Evolutionary conservation across 2,329 filamentous ascomycete genomes (phyloP).

Genomic region (Sarocladiaceae sp.): DNA sequence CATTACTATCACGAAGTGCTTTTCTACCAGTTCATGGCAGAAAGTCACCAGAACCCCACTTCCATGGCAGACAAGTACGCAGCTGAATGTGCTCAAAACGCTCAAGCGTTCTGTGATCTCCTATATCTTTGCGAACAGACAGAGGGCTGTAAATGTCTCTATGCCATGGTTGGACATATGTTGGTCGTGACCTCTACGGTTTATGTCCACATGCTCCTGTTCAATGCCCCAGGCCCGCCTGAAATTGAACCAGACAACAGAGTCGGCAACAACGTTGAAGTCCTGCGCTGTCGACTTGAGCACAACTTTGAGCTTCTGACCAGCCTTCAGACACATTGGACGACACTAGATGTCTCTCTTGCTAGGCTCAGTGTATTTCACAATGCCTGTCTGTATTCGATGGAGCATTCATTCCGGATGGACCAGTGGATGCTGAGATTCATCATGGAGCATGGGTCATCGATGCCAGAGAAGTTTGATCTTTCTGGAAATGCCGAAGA

Average conservation of each 20-base stretch:
- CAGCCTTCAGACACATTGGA: neutral
- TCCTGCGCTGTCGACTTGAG: neutral
- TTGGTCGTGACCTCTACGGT: conserved; percentile 9
- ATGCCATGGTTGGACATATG: conserved; percentile 11
- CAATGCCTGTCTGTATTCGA: conserved; percentile 6
- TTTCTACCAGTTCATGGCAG: conserved; percentile 10
- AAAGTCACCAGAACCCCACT: conserved; percentile 4
- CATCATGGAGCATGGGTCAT: conserved; percentile 4
- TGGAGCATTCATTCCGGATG: conserved; percentile 10
- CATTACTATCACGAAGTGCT: conserved; percentile 11
- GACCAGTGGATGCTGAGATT: conserved; percentile 11
- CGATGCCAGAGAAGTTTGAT: conserved; percentile 9
- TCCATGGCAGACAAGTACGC: neutral
- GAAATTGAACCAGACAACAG: neutral
- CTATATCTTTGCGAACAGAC: conserved; percentile 2
- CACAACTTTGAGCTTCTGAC: conserved; percentile 10
- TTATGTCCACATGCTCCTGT: conserved; percentile 9
- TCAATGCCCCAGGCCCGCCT: neutral
- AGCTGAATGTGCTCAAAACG: neutral
- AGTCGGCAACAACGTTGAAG: neutral
- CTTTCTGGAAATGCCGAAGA: neutral
- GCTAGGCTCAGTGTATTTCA: conserved; percentile 1
- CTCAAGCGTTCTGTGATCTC: conserved; percentile 3
- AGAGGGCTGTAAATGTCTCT: conserved; percentile 4
- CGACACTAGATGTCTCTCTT: neutral